phyloP scores from a whole-genome alignment of 176 grass and related monocot genomes.

The Dendrocalamus sinicus region DNA sequence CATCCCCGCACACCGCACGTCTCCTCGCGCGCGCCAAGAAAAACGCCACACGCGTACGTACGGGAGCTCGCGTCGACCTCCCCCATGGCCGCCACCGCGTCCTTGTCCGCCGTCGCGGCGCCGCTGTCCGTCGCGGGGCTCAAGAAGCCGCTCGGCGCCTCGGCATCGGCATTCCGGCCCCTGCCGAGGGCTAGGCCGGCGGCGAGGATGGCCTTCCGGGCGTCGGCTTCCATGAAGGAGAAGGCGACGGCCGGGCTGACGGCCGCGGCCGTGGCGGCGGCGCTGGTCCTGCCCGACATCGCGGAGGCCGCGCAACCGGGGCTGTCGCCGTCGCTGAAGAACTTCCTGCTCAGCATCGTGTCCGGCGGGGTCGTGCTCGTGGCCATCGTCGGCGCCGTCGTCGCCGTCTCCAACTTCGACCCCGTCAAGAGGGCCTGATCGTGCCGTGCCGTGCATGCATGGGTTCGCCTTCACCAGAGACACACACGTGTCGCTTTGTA shows the following conservation, averaged over 20 bases:
- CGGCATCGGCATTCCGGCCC: slow-evolving; percentile 31
- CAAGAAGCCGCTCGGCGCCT: slow-evolving; percentile 26
- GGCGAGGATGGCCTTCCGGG: slow-evolving; percentile 48
- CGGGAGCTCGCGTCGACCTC: neutral
- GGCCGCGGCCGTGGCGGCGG: slow-evolving; percentile 51
- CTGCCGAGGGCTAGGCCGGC: slow-evolving; percentile 43
- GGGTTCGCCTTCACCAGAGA: neutral
- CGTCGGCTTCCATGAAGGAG: slow-evolving; percentile 55
- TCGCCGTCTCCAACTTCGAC: slow-evolving; percentile 79
- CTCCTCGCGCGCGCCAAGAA: neutral
- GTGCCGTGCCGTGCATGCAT: neutral
- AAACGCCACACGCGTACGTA: neutral
- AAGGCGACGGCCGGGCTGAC: slow-evolving; percentile 57
- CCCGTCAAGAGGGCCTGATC: slow-evolving; percentile 64
- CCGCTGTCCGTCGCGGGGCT: slow-evolving; percentile 46
- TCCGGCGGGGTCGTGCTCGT: slow-evolving; percentile 66
- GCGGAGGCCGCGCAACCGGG: slow-evolving; percentile 55
- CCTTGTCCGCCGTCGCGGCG: slow-evolving; percentile 41
- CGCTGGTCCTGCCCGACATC: slow-evolving; percentile 53
- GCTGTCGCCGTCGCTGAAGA: slow-evolving; percentile 69
- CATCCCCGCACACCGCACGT: neutral
- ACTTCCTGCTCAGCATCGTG: slow-evolving; percentile 74
- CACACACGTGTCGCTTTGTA: slow-evolving; percentile 8
- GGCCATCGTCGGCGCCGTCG: slow-evolving; percentile 59
- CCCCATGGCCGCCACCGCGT: slow-evolving; percentile 54